Percentiles rank a stretch among this genome's conserved stretches.
These are phyloP conservation scores for Exophiala bonariae DNA, from an alignment of 2,329 filamentous ascomycete genomes.

Conservation along the genomic window DNA sequence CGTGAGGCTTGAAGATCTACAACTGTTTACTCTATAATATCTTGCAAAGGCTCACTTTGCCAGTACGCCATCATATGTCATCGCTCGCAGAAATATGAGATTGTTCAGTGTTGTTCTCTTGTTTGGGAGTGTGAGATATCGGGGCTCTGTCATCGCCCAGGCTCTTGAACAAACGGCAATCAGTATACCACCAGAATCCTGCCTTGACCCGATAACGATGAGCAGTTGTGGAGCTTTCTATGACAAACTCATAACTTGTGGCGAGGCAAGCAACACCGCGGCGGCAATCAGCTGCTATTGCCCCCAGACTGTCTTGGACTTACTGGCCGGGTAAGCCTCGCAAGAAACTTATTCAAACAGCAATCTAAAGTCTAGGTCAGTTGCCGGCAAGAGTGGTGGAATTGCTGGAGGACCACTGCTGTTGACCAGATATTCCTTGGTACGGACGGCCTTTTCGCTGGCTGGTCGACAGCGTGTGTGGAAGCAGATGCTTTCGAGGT, in stretches of 20 bases:
- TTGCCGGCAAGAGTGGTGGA: constrained; percentile 7
- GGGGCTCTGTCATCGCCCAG: too few relatives aligned
- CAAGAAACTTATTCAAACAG: neutral
- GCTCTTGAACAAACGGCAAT: too few relatives aligned
- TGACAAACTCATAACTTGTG: constrained; percentile 3
- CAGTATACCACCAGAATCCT: too few relatives aligned
- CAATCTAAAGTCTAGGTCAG: neutral
- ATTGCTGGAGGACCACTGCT: constrained; percentile 1
- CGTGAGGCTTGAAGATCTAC: too few relatives aligned
- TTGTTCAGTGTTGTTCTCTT: too few relatives aligned
- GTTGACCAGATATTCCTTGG: constrained; percentile 5
- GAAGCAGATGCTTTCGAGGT: constrained; percentile 2
- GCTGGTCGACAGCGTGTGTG: constrained; percentile 5
- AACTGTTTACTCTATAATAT: too few relatives aligned
- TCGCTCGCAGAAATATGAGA: too few relatives aligned
- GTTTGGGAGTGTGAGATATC: too few relatives aligned
- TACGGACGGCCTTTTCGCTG: constrained; percentile 1
- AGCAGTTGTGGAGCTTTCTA: constrained; percentile 4
- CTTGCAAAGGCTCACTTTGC: too few relatives aligned
- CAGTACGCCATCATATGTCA: too few relatives aligned
- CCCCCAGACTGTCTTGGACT: constrained; percentile 6
- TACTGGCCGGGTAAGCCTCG: constrained; percentile 3
- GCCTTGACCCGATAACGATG: constrained; percentile 3
- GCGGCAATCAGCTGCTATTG: constrained; percentile 4
- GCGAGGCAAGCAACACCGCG: neutral